Evolutionary conservation across 73 alveolate genomes (phyloP), one percentile per base, ranked within the genome.

Genomic region (Urostyla sp.): DNA sequence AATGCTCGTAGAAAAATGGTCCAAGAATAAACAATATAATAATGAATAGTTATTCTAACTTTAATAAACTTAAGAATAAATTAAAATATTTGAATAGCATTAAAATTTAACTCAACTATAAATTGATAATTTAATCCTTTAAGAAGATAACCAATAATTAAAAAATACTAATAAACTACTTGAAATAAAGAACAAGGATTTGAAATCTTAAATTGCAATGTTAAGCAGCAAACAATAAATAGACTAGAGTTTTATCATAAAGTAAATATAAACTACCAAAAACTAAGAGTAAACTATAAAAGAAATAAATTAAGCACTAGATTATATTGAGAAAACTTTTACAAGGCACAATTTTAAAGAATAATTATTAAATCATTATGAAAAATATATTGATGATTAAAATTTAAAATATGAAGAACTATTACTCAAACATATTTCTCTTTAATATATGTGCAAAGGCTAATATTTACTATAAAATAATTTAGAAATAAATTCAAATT

Each of bases 291-390:
- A 31, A 5, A 69, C 83, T 6, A 53, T 69, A 13, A 3, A 8
- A 46, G 34, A 27, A 30, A 69, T 69, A 27, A 69, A 69, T 24
- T 48, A 69, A 48, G 83, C 83, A 21, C 72, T 69, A 0, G 16
- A 48, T 18, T 69, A 69, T 37, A 45, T 69, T 27, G 83, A 69
- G n/a, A 69, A 59, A 69, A 48, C 40, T 26, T 46, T 69, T 6
- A 49, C 83, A 6, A 44, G 69, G 32, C 83, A 69, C 37, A 69
- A 69, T 37, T 69, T 69, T 37, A 69, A 69, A 28, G 83, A 69
- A 34, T 50, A 69, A 48, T 35, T 48, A 10, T 27, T 49, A 30
- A 69, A 69, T 46, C 49, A 16, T 27, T 49, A 48, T 16, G 83
- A 69, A 36, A 69, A 69, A 10, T 46, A 26, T 18, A 28, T 69